Evolutionary conservation across 2,329 filamentous ascomycete genomes (phyloP), one percentile per base, ranked within the genome.

Genomic region (Sporothrix schenckii): DNA sequence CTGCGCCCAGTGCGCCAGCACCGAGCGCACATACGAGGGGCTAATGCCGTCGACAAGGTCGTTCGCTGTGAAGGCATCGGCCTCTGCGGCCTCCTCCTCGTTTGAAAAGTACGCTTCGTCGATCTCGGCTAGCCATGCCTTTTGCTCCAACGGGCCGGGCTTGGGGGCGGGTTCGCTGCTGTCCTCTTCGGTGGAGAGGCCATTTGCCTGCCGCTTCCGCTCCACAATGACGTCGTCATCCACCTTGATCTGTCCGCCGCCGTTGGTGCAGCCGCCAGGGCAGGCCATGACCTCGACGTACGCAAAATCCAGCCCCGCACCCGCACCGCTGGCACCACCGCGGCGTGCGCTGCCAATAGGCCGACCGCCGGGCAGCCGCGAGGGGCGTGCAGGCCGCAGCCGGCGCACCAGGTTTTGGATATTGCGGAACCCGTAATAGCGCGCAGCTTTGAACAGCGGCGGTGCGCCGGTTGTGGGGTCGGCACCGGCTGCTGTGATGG

Each of bases 221-320:
- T 84, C 84, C 54, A 83, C 76, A 11, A 90, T 80, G 14, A 88
- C 81, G 7, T 91, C 88, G 78, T 98, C 95, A 68, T 93, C 92
- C 34, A 92, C 88, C 77, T 97, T 97, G 78, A 99, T 90, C 82
- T 99, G 95, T 0, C 95, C 95, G 50, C 95, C 95, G 1, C 95
- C 95, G 76, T 99, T 99, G 69, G 95, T 99, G 81, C 95, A 99
- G 3, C 95, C 95, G n/a, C 95, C 95, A 0, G 95, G 95, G 79
- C 95, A 99, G 16, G 95, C 95, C 95, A 99, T 99, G 71, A 99
- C 95, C 81, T 99, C 95, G 39, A 98, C 92, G 80, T 97, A 98
- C n/a, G 91, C 87, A 78, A 94, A 94, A 49, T 97, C 92, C 7
- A 87, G 80, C 5, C 81, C 80, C 21, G 80, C 78, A 81, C 86